phyloP scores from a whole-genome alignment of 352 stramenopile genomes.

The Globisporangium echinulatum region DNA sequence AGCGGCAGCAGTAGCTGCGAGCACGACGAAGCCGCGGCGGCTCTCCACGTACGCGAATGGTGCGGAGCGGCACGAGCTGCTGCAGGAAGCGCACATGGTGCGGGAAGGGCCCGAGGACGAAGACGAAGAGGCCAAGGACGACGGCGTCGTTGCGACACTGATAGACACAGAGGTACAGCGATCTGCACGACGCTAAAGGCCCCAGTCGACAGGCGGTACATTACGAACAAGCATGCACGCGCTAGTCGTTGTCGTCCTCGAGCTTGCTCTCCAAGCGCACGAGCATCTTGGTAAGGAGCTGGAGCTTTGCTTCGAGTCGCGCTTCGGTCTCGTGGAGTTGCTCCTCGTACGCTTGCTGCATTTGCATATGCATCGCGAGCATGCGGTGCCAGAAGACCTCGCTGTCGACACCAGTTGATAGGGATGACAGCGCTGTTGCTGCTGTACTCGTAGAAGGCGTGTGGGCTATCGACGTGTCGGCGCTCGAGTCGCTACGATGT shows the following conservation, averaged over 20 bases:
- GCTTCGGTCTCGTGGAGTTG: constrained; percentile 55
- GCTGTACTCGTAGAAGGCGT: background rate
- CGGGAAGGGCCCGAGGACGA: constrained; percentile 6
- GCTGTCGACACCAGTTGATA: too few relatives aligned
- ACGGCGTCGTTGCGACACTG: background rate
- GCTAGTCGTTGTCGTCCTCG: constrained; percentile 33
- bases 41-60: constrained; percentile 3
- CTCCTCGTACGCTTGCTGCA: constrained; percentile 56
- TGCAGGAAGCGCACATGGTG: constrained; percentile 8
- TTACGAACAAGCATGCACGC: background rate
- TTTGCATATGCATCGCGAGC: constrained; percentile 14
- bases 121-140: background rate
- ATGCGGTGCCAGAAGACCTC: constrained; percentile 46
- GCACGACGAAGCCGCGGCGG: background rate
- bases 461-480: too few relatives aligned
- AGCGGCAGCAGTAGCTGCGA: background rate
- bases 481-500: too few relatives aligned
- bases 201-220: background rate
- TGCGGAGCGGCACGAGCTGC: constrained; percentile 4
- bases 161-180: background rate
- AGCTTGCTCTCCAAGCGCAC: constrained; percentile 54
- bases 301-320: constrained; percentile 59
- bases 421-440: too few relatives aligned
- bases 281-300: constrained; percentile 65
- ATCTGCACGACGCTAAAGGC: background rate